Conservation (phyloP, 345 rosid species). For the Iberis pinnata region DNA sequence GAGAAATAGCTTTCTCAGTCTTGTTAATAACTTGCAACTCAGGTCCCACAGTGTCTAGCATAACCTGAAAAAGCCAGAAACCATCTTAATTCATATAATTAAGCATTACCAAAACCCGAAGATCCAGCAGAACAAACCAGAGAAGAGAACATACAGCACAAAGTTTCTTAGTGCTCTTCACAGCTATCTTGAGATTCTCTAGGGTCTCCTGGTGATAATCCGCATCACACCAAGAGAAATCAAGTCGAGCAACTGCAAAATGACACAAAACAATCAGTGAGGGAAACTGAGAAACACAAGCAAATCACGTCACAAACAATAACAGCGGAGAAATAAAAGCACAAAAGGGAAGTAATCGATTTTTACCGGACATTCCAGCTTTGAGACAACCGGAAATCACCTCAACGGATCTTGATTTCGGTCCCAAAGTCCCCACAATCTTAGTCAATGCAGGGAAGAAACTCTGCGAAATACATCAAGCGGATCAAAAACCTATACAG, state of each 20-base stretch:
- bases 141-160: conserved; percentile 55
- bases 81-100: background rate
- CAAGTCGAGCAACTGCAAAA: conserved; percentile 69
- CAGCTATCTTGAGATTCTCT: conserved; percentile 65
- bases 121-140: background rate
- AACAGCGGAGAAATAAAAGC: too few relatives aligned
- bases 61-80: conserved; percentile 43
- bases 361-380: conserved; percentile 86
- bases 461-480: conserved; percentile 39
- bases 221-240: conserved; percentile 79
- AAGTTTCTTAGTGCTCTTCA: conserved; percentile 75
- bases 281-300: background rate
- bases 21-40: conserved; percentile 89
- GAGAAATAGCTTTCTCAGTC: conserved; percentile 60
- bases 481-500: background rate
- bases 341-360: background rate
- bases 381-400: conserved; percentile 68
- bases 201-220: conserved; percentile 82
- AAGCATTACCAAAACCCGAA: conserved; percentile 9
- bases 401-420: conserved; percentile 70
- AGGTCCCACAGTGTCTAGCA: conserved; percentile 93
- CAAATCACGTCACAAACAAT: background rate
- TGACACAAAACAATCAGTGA: too few relatives aligned
- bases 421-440: conserved; percentile 92
- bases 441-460: conserved; percentile 96